phyloP scores from a whole-genome alignment of 257 asterid species.

The Solanum virginianum region DNA sequence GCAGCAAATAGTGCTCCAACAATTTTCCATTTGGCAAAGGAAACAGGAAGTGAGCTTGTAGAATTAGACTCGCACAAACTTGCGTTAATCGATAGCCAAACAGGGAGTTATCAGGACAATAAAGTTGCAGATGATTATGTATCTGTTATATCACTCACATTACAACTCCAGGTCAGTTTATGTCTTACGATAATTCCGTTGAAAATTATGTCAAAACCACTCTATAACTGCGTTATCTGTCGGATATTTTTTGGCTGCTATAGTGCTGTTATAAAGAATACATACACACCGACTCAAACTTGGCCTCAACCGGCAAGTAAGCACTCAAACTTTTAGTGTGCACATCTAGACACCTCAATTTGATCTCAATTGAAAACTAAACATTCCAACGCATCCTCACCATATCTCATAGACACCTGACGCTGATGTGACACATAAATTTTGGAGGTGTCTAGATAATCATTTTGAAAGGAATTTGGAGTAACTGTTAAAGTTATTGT shows the following conservation, averaged over 20 bases:
- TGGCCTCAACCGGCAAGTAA: not conserved
- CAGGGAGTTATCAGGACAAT: slow-evolving; percentile 60
- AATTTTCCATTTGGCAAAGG: slow-evolving; percentile 58
- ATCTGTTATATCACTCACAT: slow-evolving; percentile 53
- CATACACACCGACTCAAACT: not conserved
- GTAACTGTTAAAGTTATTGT: not conserved
- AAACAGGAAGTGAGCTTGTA: slow-evolving; percentile 49
- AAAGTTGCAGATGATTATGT: slow-evolving; percentile 76
- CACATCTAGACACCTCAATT: not conserved
- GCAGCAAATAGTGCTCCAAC: slow-evolving; percentile 85
- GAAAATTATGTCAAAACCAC: not conserved
- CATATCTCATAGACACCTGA: not conserved
- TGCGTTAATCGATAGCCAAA: slow-evolving; percentile 51
- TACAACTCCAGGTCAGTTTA: slow-evolving; percentile 63
- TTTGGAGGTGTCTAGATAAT: not conserved
- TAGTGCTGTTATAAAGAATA: not conserved
- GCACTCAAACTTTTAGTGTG: not conserved
- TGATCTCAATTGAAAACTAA: not conserved
- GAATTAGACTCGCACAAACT: slow-evolving; percentile 67
- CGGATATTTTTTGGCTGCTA: not conserved
- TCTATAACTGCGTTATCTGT: not conserved
- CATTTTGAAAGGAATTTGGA: not conserved
- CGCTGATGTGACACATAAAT: not conserved
- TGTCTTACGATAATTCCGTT: not conserved
- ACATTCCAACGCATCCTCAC: not conserved